These are phyloP conservation scores for Lactifluus volemus DNA, from an alignment of 768 basidiomycete species.

Conservation along the genomic window DNA sequence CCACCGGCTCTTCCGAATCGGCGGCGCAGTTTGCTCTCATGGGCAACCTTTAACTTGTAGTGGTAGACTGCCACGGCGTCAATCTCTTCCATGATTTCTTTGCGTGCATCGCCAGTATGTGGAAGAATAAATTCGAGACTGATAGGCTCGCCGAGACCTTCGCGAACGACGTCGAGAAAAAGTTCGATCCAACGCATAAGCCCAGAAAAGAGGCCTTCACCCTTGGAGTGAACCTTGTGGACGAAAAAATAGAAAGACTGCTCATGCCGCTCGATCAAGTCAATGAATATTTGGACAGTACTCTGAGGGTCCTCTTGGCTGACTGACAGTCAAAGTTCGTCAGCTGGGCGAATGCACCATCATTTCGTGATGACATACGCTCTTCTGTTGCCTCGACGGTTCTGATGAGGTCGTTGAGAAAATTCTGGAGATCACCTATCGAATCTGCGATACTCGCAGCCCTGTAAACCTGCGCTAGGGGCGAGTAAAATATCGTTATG, in stretches of 20 bases:
- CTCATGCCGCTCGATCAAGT: slow-evolving; percentile 89
- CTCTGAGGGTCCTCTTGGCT: slow-evolving; percentile 73
- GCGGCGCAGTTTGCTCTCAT: slow-evolving; percentile 86
- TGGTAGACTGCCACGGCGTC: slow-evolving; percentile 89
- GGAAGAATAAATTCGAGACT: slow-evolving; percentile 89
- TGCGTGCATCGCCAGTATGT: slow-evolving; percentile 68
- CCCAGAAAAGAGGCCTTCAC: slow-evolving; percentile 84
- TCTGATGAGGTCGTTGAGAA: slow-evolving; percentile 88
- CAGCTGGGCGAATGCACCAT: background rate
- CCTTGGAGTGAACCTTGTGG: slow-evolving; percentile 97
- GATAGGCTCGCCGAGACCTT: slow-evolving; percentile 66
- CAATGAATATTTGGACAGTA: slow-evolving; percentile 90
- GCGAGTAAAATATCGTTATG: slow-evolving; percentile 96
- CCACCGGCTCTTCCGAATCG: slow-evolving; percentile 56
- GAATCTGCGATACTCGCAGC: slow-evolving; percentile 97
- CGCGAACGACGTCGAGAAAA: slow-evolving; percentile 84
- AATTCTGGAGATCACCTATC: slow-evolving; percentile 81
- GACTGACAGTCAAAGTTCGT: slow-evolving; percentile 35
- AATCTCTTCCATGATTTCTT: slow-evolving; percentile 70
- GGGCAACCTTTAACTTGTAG: slow-evolving; percentile 86
- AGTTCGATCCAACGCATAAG: slow-evolving; percentile 97
- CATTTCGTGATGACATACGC: slow-evolving; percentile 40
- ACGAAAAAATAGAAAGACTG: slow-evolving; percentile 95
- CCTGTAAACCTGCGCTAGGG: slow-evolving; percentile 92
- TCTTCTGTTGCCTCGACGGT: slow-evolving; percentile 92